Conservation (phyloP, 805 yeast genomes). For the Hanseniaspora opuntiae region DNA sequence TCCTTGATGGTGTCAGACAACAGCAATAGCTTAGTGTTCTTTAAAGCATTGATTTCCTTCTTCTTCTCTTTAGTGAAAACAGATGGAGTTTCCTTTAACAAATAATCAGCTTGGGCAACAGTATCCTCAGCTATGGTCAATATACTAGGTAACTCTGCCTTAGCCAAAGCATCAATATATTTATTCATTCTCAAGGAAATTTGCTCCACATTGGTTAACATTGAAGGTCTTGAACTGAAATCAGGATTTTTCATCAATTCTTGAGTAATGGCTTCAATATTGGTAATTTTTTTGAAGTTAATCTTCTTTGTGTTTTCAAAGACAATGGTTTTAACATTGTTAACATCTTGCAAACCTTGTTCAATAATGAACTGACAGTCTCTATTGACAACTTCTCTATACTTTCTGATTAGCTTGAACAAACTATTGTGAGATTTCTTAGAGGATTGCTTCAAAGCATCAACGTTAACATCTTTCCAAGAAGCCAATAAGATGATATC, state of each 20-base stretch:
- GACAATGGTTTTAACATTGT: not conserved
- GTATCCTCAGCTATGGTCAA: conserved; percentile 43
- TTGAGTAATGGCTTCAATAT: conserved; percentile 26
- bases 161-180: conserved; percentile 28
- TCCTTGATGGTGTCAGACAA: conserved; percentile 68
- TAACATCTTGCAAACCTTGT: conserved; percentile 33
- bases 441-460: conserved; percentile 88
- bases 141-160: conserved; percentile 35
- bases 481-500: conserved; percentile 83
- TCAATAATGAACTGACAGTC: conserved; percentile 46
- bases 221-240: conserved; percentile 46
- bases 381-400: conserved; percentile 46
- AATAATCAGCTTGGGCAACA: conserved; percentile 41
- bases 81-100: conserved; percentile 68
- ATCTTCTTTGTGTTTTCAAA: conserved; percentile 12
- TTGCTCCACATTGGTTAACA: conserved; percentile 37
- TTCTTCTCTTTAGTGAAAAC: conserved; percentile 59
- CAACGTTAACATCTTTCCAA: conserved; percentile 93
- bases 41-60: conserved; percentile 54
- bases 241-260: conserved; percentile 13
- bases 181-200: conserved; percentile 45
- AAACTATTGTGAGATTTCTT: conserved; percentile 72
- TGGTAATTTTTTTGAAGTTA: conserved; percentile 7
- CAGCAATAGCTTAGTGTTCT: conserved; percentile 65
- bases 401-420: conserved; percentile 72